Evolutionary conservation across 148 eudicot genomes (phyloP), one percentile per base, ranked within the genome.

Genomic region (Chenopodium album): DNA sequence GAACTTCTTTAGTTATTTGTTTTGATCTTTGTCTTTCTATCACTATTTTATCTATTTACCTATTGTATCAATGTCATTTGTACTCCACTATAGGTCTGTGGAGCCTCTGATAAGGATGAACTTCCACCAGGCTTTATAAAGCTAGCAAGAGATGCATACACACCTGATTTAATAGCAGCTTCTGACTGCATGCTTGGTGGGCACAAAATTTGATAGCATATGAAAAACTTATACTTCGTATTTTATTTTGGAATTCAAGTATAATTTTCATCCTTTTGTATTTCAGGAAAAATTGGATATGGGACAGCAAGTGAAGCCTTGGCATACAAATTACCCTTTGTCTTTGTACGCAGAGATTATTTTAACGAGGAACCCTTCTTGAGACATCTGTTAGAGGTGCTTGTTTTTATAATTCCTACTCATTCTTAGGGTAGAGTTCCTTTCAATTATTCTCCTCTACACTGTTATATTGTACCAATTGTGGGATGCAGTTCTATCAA

Each of bases 121-220:
- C 92, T 96, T 84, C 98, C 98, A 37, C 85, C 97, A 70, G 91
- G 86, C 87, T 96, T 94, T 75, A 77, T 92, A 77, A 94, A 91
- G 89, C 92, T 96, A 28, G 90, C 95, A 19, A 94, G 86, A 89
- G 97, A 91, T 84, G 88, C 86, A 9, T 96, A 96, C 81, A 96
- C 99, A 71, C 99, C 99, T 82, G 99, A 96, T 87, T 76, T 94
- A 67, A 96, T 96, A 76, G 99, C 99, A 73, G 98, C 99, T 87
- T 94, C 99, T 64, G 99, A 96, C 78, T 94, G 98, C 86, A 94
- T 96, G 99, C 98, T 96, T 83, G 99, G 99, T 96, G 31, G 87
- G 98, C 90, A 80, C 79, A 8, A 66, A 65, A 48, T 65, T 44
- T 81, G 11, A 48, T 68, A 77, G 46, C n/a, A 63, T 70, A 67